Evolutionary conservation across 2,329 filamentous ascomycete species (phyloP), one percentile per base, ranked within the genome.

Genomic region (Cladophialophora bantiana): DNA sequence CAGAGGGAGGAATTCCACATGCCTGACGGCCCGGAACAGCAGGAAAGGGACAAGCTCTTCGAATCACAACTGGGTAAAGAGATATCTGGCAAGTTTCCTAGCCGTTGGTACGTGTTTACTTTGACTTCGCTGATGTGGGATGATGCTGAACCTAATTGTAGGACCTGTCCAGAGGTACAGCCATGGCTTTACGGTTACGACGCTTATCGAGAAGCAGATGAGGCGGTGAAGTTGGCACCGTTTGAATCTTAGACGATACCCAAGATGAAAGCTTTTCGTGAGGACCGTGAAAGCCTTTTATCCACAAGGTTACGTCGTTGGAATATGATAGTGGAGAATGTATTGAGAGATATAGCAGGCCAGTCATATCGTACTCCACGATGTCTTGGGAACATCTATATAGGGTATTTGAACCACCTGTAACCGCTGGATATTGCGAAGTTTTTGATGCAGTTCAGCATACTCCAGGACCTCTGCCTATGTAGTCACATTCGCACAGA

Each of bases 111-210:
- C 50, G 72, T 70, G 50, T 1, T 12, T 48, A 26, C 38, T 7
- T 54, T 7, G 4, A 15, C 36, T 6, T 6, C 31, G 12, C 13
- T 18, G 15, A n/a, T 40, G 58, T 59, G 35, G 0, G n/a, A 13
- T 15, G 20, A 52, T 34, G 40, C 60, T 62, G 35, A 53, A 9
- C 20, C 32, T n/a, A 1, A 20, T 13, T 20, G 34, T 45, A 79
- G 80, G 84, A 87, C 84, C 1, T 89, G 88, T 73, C 87, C 86
- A 0, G 78, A 85, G 38, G 83, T 88, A 0, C 88, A 90, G 74
- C 83, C 84, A 0, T 90, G 87, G 85, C 69, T 90, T 55, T 90
- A 86, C 70, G 86, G 87, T 0, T 90, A 90, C 68, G 85, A 90
- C 76, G 86, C 86, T 3, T 83, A 84, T 65, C 77, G 78, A 34